Base-by-base conservation (phyloP, 306 rosid species). In the Castanea crenata region DNA sequence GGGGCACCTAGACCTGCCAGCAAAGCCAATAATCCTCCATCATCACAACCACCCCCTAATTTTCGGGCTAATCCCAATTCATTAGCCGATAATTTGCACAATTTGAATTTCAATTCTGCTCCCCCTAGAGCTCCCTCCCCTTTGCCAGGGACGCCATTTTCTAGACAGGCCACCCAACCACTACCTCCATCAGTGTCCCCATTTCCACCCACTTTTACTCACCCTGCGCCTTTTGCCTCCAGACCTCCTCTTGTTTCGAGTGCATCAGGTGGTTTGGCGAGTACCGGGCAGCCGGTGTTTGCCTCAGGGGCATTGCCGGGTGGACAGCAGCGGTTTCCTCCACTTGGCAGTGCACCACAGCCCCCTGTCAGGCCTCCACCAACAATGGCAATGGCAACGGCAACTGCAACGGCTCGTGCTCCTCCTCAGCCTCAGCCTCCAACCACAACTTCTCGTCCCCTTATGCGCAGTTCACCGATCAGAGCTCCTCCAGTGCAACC, bases 1-100 rank as follows among this genome's bases (percentile, higher is more conserved):
- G 97, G 98, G 94, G 97, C 97, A 89, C 92, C 94, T 76, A 88
- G 98, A 85, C 93, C 97, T 87, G 86, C 73, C 46, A 82, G n/a
- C 32, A 78, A 62, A 38, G 77, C 82, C 57, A 79, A 76, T 70
- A 85, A 86, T 41, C 46, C 46, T 80, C 77, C 84, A 23, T 51
- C 71, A 35, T 79, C 75, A 25, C 78, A 86, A 31, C 82, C 88
- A 5, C 94, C 94, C 38, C 92, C 97, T 65, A 89, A 86, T 82
- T 69, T 83, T 49, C 15, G 54, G 31, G 79, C 76, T 49, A 49
- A 49, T 49, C 82, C 91, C 1, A 91, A 88, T 89, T 80, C 74
- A 16, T 41, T 94, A 70, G 86, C 95, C 2, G 86, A 85, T 81
- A 90, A 87, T 84, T n/a, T 91, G 85, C 90, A 86, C 14, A 91